Evolutionary conservation across 768 basidiomycete species (phyloP).

Genomic region (Rhodotorula paludigena): DNA sequence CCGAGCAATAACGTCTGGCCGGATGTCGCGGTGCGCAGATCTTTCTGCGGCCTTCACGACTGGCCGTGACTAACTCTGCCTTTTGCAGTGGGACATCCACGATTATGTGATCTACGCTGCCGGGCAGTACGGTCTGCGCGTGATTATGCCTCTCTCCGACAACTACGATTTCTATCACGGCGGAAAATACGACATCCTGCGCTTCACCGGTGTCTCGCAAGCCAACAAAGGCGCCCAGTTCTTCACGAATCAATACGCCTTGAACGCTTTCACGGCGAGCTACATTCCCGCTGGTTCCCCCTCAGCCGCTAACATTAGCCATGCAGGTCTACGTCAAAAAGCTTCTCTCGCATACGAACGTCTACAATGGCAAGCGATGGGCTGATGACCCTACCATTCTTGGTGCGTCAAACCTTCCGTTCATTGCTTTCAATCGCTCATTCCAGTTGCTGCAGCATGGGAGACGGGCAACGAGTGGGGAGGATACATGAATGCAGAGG

Average conservation of each 20-base stretch:
- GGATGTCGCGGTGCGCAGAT: conserved; percentile 35
- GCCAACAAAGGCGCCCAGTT: conserved; percentile 28
- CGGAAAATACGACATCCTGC: conserved; percentile 34
- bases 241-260: conserved; percentile 22
- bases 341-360: conserved; percentile 33
- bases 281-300: not conserved
- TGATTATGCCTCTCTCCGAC: conserved; percentile 36
- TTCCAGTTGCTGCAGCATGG: conserved; percentile 22
- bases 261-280: not conserved
- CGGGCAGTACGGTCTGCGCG: conserved; percentile 31
- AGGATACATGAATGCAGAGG: conserved; percentile 28
- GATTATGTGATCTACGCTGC: conserved; percentile 27
- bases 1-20: conserved; percentile 40
- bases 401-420: fast-evolving
- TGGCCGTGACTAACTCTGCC: not conserved
- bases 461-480: conserved; percentile 41
- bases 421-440: no score
- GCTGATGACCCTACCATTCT: conserved; percentile 40
- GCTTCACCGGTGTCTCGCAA: conserved; percentile 22
- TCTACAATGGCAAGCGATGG: conserved; percentile 30
- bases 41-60: not conserved
- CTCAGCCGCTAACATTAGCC: no score
- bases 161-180: conserved; percentile 23
- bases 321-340: conserved; percentile 26
- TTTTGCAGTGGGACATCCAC: not conserved